Evolutionary conservation across 2,329 filamentous ascomycete species (phyloP).

Genomic region (Pseudocercospora vitis): DNA sequence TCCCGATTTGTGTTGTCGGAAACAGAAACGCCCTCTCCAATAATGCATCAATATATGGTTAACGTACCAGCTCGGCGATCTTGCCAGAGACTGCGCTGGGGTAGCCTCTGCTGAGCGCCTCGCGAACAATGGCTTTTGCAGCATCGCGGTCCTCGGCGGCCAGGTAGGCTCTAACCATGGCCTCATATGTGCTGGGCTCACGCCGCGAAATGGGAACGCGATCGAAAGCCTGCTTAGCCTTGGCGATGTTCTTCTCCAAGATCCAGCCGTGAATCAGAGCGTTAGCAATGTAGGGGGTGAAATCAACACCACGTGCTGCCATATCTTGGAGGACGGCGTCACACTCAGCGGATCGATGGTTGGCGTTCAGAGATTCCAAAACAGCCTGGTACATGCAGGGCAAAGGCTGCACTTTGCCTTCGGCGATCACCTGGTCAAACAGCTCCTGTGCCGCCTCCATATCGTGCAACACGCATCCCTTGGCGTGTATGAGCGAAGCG

Average conservation of each 20-base stretch:
- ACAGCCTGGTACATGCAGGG: conserved; percentile 92
- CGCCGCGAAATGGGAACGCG: conserved; percentile 74
- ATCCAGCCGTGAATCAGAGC: conserved; percentile 98
- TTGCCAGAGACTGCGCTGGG: conserved; percentile 89
- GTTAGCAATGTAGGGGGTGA: conserved; percentile 98
- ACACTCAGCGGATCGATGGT: conserved; percentile 71
- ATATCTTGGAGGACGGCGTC: conserved; percentile 76
- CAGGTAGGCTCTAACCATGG: conserved; percentile 93
- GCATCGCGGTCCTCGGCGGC: conserved; percentile 75
- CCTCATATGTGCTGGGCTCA: conserved; percentile 97
- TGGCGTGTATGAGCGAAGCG: conserved; percentile 90
- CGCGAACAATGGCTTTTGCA: conserved; percentile 76
- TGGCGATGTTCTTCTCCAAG: conserved; percentile 73
- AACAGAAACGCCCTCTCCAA: background rate
- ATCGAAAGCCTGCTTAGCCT: conserved; percentile 76
- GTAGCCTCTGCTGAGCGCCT: conserved; percentile 89
- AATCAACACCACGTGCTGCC: conserved; percentile 69
- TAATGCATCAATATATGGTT: conserved; percentile 7
- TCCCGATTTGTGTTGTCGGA: background rate
- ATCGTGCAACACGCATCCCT: conserved; percentile 90
- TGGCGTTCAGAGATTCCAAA: conserved; percentile 96
- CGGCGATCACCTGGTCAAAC: conserved; percentile 76
- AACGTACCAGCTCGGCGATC: conserved; percentile 77
- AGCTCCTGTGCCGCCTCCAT: conserved; percentile 77
- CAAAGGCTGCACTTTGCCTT: conserved; percentile 67